Percentiles rank a stretch among this genome's conserved stretches.
Evolutionary conservation across 495 filamentous ascomycete species (phyloP).

Genomic region (Pyrenula massariospora): DNA sequence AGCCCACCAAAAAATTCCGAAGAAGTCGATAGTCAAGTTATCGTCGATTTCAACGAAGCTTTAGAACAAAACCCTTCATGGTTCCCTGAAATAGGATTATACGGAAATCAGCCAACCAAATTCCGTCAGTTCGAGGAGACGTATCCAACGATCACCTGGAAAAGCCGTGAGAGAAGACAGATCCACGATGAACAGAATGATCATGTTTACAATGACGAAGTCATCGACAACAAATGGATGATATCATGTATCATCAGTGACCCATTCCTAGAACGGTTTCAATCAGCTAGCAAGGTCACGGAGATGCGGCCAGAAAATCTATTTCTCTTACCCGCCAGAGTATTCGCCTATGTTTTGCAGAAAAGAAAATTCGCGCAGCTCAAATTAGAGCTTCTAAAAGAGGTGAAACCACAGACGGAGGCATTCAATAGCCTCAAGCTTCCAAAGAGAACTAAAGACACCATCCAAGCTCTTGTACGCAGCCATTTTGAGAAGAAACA

Average conservation of each 20-base stretch:
- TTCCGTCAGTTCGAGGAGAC: constrained; percentile 1
- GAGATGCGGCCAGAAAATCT: not conserved
- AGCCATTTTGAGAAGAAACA: constrained; percentile 19
- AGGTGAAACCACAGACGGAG: constrained; percentile 5
- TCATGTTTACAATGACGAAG: constrained; percentile 12
- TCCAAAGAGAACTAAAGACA: constrained; percentile 15
- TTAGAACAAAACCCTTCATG: constrained; percentile 6
- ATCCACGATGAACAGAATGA: constrained; percentile 18
- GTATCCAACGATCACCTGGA: constrained; percentile 2
- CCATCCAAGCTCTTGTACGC: constrained; percentile 25
- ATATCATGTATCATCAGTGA: not conserved
- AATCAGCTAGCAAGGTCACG: not conserved
- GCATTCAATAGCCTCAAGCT: constrained; percentile 27
- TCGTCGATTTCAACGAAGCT: constrained; percentile 35
- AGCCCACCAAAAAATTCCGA: constrained; percentile 11
- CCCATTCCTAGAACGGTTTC: not conserved
- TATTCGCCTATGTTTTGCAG: constrained; percentile 3
- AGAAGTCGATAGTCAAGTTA: constrained; percentile 35
- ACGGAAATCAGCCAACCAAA: constrained; percentile 5
- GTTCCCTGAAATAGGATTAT: constrained; percentile 3
- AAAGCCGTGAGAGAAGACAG: constrained; percentile 14
- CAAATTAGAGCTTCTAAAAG: constrained; percentile 4
- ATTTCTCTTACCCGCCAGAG: not conserved
- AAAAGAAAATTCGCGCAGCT: constrained; percentile 12
- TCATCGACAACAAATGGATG: constrained; percentile 5